Base-by-base conservation (phyloP, 768 basidiomycete species). In the Boletales sp. region DNA sequence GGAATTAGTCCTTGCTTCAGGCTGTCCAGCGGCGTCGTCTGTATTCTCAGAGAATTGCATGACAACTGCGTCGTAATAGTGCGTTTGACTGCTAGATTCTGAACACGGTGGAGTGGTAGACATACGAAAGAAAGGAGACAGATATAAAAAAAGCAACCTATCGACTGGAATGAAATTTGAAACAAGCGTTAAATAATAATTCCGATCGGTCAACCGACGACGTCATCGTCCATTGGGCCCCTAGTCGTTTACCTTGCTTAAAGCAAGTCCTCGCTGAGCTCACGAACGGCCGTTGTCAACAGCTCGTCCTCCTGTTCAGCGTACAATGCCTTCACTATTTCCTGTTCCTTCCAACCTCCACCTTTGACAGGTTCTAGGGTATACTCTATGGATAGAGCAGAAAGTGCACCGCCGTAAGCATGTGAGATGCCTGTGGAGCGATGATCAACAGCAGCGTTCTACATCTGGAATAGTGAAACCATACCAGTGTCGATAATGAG, bases 401-500 rank as follows among this genome's bases (percentile, higher is more conserved):
- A 94, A 6, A 96, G 74, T 0, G 81, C 84, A 12, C 95, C 95
- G n/a, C 91, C 94, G 59, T 96, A 97, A 2, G 94, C 94, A 64
- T 89, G 90, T 5, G 92, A 94, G 44, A 95, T 94, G n/a, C 92
- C 89, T 87, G 54, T 32, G 38, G 9, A 41, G 19, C 28, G 25
- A 36, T 0, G 14, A 28, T 60, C 25, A 61, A 54, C n/a, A 51
- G 53, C n/a, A 49, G 32, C 30, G 15, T 21, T n/a, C 33, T 47
- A 17, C 14, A 13, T 14, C 8, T 2, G 8, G 3, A 34, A 21
- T 14, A n/a, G 9, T 17, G 32, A 12, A 46, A 45, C 53, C 25
- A 54, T 69, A 84, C 90, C 93, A 0, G 95, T 98, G 63, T 99
- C 95, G 44, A 99, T 97, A 53, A 98, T 88, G 57, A 98, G 86